phyloP scores from a whole-genome alignment of 2,329 filamentous ascomycete genomes.

The Chalara sp. region DNA sequence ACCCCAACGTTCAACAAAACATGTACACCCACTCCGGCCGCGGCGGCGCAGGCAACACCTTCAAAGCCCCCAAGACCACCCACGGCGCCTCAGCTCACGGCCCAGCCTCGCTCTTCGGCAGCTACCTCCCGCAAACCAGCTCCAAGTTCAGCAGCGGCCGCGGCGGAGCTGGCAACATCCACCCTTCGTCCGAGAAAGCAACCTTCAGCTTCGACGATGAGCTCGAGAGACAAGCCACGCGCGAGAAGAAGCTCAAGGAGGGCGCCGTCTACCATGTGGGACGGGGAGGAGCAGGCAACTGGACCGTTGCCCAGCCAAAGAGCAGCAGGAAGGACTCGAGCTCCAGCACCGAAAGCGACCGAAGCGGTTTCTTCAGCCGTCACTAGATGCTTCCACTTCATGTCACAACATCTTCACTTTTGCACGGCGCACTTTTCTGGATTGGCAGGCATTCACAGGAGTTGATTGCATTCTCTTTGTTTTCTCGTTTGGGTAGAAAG shows the following conservation, averaged over 20 bases:
- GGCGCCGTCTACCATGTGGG: constrained; percentile 23
- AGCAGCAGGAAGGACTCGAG: constrained; percentile 20
- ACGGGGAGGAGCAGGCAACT: constrained; percentile 26
- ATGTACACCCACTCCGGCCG: constrained; percentile 22
- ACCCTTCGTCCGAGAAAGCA: constrained; percentile 17
- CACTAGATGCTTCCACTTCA: background rate
- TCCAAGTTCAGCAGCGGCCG: constrained; percentile 23
- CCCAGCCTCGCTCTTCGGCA: constrained; percentile 22
- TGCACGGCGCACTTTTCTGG: too few species aligned
- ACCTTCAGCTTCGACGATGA: constrained; percentile 28
- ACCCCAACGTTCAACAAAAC: constrained; percentile 19
- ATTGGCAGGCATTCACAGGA: too few species aligned
- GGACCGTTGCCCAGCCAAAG: constrained; percentile 5
- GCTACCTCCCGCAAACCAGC: constrained; percentile 18
- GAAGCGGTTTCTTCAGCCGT: constrained; percentile 17
- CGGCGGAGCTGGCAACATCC: constrained; percentile 28
- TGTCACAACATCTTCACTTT: too few species aligned
- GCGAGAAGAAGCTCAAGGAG: constrained; percentile 20
- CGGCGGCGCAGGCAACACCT: constrained; percentile 27
- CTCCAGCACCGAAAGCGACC: constrained; percentile 11
- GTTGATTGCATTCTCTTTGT: too few species aligned
- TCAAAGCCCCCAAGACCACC: constrained; percentile 23
- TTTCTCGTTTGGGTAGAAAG: too few species aligned
- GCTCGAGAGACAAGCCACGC: constrained; percentile 21
- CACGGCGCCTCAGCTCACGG: constrained; percentile 17